phyloP scores from a whole-genome alignment of 192 early-diverging fungal species.

The Jimgerdemannia flammicorona region DNA sequence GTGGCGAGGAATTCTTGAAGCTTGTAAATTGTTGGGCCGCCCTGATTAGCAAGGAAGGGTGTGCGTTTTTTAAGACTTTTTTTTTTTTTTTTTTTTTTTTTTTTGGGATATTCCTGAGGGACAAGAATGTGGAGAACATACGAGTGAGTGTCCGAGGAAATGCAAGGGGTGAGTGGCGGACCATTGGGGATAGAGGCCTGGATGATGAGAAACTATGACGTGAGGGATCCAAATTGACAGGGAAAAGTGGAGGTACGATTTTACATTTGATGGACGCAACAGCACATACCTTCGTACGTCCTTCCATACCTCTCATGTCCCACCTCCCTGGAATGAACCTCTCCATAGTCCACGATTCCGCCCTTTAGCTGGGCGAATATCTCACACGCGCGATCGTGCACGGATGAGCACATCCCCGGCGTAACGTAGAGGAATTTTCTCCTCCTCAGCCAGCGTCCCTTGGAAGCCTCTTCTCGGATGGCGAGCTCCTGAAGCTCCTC shows the following conservation, averaged over 20 bases:
- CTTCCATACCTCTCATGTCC: not conserved
- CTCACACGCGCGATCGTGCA: constrained; percentile 3
- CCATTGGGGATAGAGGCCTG: constrained; percentile 7
- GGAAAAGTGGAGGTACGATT: too few species aligned
- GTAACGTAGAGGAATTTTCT: not conserved
- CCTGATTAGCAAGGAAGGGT: too few species aligned
- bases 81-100: not conserved
- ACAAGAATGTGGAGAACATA: not conserved
- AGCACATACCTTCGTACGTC: not conserved
- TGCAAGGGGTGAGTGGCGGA: not conserved
- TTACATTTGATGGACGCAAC: not conserved
- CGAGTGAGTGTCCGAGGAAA: constrained; percentile 1
- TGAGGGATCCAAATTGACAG: too few species aligned
- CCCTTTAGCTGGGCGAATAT: not conserved
- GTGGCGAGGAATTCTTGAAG: constrained; percentile 1
- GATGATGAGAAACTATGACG: not conserved
- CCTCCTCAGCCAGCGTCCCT: not conserved
- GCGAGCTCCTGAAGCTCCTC: not conserved
- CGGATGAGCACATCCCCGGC: not conserved
- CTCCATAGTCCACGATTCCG: not conserved
- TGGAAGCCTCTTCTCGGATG: not conserved
- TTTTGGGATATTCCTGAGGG: not conserved
- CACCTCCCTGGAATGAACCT: not conserved
- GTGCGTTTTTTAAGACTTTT: too few species aligned
- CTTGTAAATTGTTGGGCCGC: constrained; percentile 3